Conservation (phyloP, 2,329 filamentous ascomycete genomes). For the Chaetomiaceae sp. region DNA sequence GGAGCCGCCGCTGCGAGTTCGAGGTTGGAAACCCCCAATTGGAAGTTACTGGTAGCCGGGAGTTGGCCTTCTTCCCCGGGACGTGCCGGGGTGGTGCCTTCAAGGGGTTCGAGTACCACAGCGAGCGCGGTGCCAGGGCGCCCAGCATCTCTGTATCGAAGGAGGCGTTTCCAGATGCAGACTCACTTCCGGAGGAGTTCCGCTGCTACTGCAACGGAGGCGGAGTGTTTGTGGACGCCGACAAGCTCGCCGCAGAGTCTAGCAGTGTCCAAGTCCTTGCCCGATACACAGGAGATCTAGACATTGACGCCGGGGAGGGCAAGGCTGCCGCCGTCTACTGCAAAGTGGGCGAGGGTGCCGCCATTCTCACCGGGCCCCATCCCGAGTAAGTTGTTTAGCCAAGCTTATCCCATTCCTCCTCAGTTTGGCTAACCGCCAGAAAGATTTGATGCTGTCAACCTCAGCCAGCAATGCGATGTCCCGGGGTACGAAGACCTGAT, state of each 20-base stretch:
- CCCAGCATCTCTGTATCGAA: constrained; percentile 61
- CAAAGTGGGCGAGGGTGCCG: constrained; percentile 73
- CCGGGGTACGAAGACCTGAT: constrained; percentile 69
- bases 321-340: constrained; percentile 80
- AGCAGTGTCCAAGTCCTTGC: constrained; percentile 76
- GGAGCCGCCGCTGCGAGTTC: constrained; percentile 76
- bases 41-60: constrained; percentile 79
- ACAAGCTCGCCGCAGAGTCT: constrained; percentile 44
- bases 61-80: constrained; percentile 84
- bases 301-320: constrained; percentile 68
- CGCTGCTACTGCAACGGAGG: constrained; percentile 90
- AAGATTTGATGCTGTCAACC: constrained; percentile 78
- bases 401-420: too few relatives aligned
- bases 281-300: constrained; percentile 67
- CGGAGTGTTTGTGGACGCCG: constrained; percentile 82
- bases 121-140: constrained; percentile 76
- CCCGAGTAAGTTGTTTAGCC: constrained; percentile 81
- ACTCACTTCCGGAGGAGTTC: constrained; percentile 56
- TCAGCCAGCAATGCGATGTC: constrained; percentile 61
- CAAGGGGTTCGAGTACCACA: constrained; percentile 82
- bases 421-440: background rate
- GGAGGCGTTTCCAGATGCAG: constrained; percentile 46
- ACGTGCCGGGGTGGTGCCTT: constrained; percentile 83
- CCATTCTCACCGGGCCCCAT: constrained; percentile 80
- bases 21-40: constrained; percentile 77